Conservation (phyloP, 139 green algal species). For the Tetraselmis striata region DNA sequence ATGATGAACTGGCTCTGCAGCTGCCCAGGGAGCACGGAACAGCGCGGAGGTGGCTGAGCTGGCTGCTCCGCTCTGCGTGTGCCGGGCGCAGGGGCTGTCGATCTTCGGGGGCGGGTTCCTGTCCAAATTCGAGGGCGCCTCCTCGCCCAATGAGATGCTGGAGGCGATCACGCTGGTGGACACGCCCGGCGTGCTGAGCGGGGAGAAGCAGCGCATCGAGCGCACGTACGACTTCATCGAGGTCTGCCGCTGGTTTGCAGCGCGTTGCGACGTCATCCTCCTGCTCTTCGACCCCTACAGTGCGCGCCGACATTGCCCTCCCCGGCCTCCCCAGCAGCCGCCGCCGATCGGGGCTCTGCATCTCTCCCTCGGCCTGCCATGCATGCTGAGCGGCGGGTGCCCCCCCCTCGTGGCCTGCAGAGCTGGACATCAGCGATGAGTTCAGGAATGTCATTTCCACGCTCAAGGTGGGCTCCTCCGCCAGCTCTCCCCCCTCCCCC, state of each 20-base stretch:
- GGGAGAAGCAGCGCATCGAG: constrained; percentile 93
- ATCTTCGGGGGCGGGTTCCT: constrained; percentile 83
- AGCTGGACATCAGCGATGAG: constrained; percentile 89
- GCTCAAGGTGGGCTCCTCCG: not conserved
- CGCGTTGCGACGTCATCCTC: constrained; percentile 90
- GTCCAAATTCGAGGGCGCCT: constrained; percentile 80
- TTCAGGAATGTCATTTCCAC: constrained; percentile 74
- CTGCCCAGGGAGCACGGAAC: no score
- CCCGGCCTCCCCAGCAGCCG: no score
- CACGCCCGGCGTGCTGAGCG: constrained; percentile 88
- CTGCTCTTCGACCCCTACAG: constrained; percentile 97
- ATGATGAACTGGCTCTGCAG: no score
- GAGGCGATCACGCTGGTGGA: constrained; percentile 90
- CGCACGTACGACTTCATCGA: constrained; percentile 91
- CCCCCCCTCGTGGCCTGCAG: no score
- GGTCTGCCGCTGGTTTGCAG: constrained; percentile 86
- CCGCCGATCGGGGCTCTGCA: no score
- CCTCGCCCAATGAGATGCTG: constrained; percentile 76
- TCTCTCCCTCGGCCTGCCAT: no score
- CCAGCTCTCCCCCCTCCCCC: not conserved
- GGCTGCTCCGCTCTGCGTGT: no score
- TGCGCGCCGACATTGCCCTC: no score
- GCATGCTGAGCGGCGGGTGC: no score
- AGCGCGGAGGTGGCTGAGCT: no score
- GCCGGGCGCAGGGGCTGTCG: constrained; percentile 34